Evolutionary conservation across 1,284 basidiomycete genomes (phyloP), one percentile per base, ranked within the genome.

Genomic region (Blastosporella zonata): DNA sequence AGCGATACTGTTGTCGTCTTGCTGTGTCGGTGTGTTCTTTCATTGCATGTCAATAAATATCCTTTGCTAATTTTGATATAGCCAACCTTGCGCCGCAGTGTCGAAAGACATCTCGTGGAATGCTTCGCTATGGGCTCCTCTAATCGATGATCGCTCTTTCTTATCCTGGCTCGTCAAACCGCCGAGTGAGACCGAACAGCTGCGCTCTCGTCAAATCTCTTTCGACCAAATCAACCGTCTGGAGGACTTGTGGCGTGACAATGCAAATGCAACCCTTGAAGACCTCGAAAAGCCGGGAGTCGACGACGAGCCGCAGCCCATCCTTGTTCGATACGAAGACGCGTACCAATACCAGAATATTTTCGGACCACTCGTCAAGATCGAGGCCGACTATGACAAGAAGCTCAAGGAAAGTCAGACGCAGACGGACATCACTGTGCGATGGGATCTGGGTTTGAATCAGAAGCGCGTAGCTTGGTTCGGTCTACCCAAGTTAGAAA

Each of bases 301-400:
- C 0, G 95, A 97, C 62, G 94, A 97, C 65, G 96, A 98, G 63
- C 94, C 96, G 12, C 92, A 96, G 65, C 82, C 89, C 1, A 92
- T 99, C 55, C 66, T 97, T 23, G 70, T 93, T 36, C 85, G 85
- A 27, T 99, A 99, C 67, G 96, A 99, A 66, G 97, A 99, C 65
- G 96, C 97, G 31, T 98, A 98, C 65, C 96, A 99, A 66, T 99
- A 99, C 66, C 96, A 98, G 70, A 98, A 98, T 65, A 98, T 99
- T 51, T 96, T 98, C 62, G 96, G 96, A 1, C 96, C 96, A 6
- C 79, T 99, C 34, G 96, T 99, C 66, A 99, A 99, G 74, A 98
- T 99, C 60, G 97, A 99, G 66, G 97, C 97, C 5, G 97, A 99
- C 71, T 99, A 98, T 63, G 97, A 99, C 67, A 96, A 97, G 70